These are phyloP conservation scores for Clavulina sp. DNA, from an alignment of 768 basidiomycete genomes.

Conservation along the genomic window DNA sequence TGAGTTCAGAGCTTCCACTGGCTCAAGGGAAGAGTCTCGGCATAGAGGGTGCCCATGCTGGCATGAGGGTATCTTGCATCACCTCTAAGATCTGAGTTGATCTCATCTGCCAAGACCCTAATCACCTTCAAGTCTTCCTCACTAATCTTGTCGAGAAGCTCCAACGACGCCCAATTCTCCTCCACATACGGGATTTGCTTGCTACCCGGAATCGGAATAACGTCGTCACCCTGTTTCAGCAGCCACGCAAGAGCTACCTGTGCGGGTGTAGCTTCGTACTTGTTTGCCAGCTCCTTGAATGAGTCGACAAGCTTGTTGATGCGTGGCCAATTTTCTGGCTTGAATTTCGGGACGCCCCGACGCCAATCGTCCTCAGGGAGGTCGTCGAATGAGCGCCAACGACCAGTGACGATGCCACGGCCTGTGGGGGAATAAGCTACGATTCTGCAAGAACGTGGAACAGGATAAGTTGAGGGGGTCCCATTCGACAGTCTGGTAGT, in stretches of 20 bases:
- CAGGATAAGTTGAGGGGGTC: neutral
- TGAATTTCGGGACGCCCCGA: constrained; percentile 3
- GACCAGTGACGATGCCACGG: constrained; percentile 33
- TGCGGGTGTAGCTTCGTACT: constrained; percentile 8
- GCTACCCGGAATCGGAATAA: constrained; percentile 15
- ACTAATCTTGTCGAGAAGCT: too few relatives aligned
- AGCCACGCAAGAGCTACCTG: constrained; percentile 15
- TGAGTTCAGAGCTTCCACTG: too few relatives aligned
- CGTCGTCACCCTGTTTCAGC: constrained; percentile 12
- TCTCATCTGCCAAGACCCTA: too few relatives aligned
- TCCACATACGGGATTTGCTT: constrained; percentile 2
- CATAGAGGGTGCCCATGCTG: too few relatives aligned
- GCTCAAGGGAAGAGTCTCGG: too few relatives aligned
- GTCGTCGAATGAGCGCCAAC: constrained; percentile 12
- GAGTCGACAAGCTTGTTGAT: constrained; percentile 11
- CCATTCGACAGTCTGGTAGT: neutral
- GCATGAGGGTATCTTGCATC: too few relatives aligned
- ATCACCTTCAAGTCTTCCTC: too few relatives aligned
- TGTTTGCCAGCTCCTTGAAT: constrained; percentile 11
- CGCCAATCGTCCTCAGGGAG: constrained; percentile 6
- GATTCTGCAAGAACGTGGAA: constrained; percentile 12
- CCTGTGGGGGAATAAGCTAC: constrained; percentile 38
- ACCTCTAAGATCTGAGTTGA: too few relatives aligned
- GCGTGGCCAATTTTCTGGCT: constrained; percentile 10
- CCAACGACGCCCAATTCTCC: constrained; percentile 1